Base-by-base conservation (phyloP, 768 basidiomycete genomes). In the Mycena pura region DNA sequence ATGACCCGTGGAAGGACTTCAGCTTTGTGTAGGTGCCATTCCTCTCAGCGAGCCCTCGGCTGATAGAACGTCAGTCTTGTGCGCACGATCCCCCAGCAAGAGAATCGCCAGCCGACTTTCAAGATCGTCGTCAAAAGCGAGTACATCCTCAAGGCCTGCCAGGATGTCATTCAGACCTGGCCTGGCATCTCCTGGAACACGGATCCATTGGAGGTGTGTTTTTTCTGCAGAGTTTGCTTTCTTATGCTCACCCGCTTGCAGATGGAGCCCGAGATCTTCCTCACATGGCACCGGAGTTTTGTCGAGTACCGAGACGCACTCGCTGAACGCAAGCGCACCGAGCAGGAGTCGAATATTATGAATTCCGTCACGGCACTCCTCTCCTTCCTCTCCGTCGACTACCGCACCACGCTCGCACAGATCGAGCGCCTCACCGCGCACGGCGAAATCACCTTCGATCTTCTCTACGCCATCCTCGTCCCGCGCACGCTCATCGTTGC, bases 181-280 rank as follows among this genome's bases (percentile, higher is more conserved):
- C 84, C 83, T 25, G 86, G 86, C 15, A 74, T 87, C 24, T 87
- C 86, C 8, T 89, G 87, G 86, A 82, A 84, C 29, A 69, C 82
- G 5, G 82, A 85, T 27, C 85, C 85, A 7, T 76, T 88, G 10
- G 82, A 84, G 72, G 86, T 86, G 66, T 6, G 57, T 49, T 59
- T 7, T 41, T n/a, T n/a, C n/a, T n/a, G n/a, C 27, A 25, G 32
- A n/a, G 3, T 22, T 15, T 17, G 36, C 6, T 60, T 19, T 19
- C 15, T 21, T 2, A 19, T 28, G 58, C 41, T 53, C 50, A 57
- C 19, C 19, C 13, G 17, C 14, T 25, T 15, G 14, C 64, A 86
- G 86, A 72, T 87, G 45, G 82, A 85, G 57, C 86, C 86, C 0
- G 81, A 86, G 29, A 75, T 85, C 7, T 78, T 88, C 69, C 73